A percentile compares a stretch with the other conserved stretches of the same genome.
Evolutionary conservation across 768 basidiomycete species (phyloP).

Genomic region (Xerocomus spinulosus): DNA sequence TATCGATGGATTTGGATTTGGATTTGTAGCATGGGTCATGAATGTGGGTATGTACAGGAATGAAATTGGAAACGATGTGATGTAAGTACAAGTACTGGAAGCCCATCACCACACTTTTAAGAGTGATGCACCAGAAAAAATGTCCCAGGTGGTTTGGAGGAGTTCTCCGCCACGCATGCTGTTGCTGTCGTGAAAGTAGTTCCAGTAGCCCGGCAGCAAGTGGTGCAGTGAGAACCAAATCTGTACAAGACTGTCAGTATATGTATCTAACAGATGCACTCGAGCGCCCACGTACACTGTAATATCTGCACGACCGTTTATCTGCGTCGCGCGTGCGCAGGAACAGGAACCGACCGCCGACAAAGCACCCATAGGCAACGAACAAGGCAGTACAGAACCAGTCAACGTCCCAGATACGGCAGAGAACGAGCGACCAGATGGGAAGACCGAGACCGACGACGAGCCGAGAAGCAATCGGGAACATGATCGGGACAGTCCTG

Average conservation of each 20-base stretch:
- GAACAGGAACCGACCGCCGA: conserved; percentile 33
- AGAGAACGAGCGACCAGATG: conserved; percentile 35
- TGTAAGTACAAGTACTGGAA: no score
- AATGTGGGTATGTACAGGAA: not conserved
- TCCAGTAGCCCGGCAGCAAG: conserved; percentile 35
- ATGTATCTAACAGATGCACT: no score
- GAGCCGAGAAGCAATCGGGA: conserved; percentile 35
- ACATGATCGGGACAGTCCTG: conserved; percentile 41
- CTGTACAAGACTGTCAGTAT: conserved; percentile 10
- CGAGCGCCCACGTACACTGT: conserved; percentile 34
- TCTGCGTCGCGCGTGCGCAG: conserved; percentile 28
- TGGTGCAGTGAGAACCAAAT: conserved; percentile 35
- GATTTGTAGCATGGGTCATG: not conserved
- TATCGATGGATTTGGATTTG: no score
- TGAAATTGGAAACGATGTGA: no score
- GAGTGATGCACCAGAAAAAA: conserved; percentile 15
- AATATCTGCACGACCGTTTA: conserved; percentile 35
- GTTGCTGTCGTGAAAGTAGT: conserved; percentile 24
- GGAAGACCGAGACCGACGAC: conserved; percentile 33
- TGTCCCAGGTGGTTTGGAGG: conserved; percentile 15
- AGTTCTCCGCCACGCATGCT: conserved; percentile 15
- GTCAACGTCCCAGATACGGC: conserved; percentile 34
- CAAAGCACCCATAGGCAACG: conserved; percentile 29
- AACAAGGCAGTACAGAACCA: conserved; percentile 23
- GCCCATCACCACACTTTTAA: conserved; percentile 6